Evolutionary conservation across 306 rosid species (phyloP).

Genomic region (Luffa acutangula): DNA sequence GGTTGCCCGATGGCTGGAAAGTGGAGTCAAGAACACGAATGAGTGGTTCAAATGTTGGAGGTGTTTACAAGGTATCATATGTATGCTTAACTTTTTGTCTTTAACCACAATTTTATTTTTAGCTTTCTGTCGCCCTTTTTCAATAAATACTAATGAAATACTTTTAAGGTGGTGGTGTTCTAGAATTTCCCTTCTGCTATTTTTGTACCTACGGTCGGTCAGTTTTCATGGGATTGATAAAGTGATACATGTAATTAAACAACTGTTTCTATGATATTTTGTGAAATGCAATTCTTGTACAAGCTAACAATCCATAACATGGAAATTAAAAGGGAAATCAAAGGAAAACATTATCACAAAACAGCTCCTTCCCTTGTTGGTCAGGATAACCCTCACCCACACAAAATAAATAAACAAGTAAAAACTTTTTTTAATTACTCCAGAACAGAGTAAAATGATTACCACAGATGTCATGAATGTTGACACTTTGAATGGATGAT

Average conservation of each 20-base stretch:
- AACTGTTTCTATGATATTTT: background rate
- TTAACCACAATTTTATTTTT: background rate
- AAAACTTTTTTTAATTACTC: background rate
- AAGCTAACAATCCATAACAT: background rate
- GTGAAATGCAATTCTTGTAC: background rate
- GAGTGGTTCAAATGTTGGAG: constrained; percentile 54
- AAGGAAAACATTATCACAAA: background rate
- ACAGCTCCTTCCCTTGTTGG: background rate
- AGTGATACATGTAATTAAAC: background rate
- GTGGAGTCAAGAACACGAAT: constrained; percentile 53
- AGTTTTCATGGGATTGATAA: background rate
- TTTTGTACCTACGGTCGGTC: background rate
- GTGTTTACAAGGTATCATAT: constrained; percentile 52
- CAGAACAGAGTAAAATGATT: background rate
- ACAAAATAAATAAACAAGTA: background rate
- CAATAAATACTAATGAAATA: background rate
- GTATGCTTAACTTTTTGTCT: background rate
- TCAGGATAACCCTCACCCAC: background rate
- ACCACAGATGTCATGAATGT: background rate
- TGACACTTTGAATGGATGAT: constrained; percentile 1
- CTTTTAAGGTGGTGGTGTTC: background rate
- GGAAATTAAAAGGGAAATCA: background rate
- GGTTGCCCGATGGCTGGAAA: constrained; percentile 89
- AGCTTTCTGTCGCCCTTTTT: background rate
- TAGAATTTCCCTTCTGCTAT: background rate